Base-by-base conservation (phyloP, 2,329 filamentous ascomycete species). In the Talaromyces sp. region DNA sequence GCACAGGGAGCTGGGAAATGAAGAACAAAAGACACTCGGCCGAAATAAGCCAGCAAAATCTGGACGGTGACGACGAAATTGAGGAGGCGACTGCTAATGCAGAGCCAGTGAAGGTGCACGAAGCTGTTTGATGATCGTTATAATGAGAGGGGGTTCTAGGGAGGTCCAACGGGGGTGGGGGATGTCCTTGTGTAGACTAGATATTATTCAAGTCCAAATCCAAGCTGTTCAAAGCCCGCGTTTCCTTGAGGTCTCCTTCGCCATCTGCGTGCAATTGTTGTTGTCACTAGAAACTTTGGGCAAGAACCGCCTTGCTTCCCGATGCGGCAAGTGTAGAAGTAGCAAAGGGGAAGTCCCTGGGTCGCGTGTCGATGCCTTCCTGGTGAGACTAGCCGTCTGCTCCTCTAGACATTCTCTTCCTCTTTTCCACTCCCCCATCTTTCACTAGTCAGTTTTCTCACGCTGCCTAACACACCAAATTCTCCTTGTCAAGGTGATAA, bases 1-100 rank as follows among this genome's bases (percentile, higher is more conserved):
- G 83, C 50, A 74, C 80, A 19, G 83, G 81, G 0, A 85, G 83
- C 62, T 86, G 84, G 84, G 84, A 86, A 68, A 69, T 86, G 70
- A 76, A 76, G 58, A 65, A 73, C 51, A 66, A 70, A 19, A 69
- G 68, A 68, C 72, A 64, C 66, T 68, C 62, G 55, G 59, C 64
- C 27, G 50, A 65, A 59, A 55, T 58, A 46, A 58, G 64, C 29
- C 63, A 64, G 19, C 58, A 60, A 29, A 62, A 79, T 63, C 78
- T 80, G 62, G 79, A 81, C 58, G 76, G 75, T 8, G 75, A 79
- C 60, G 73, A 73, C 21, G 74, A 77, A 21, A 67, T 71, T 32
- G 70, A 69, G 64, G 64, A 66, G 43, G 66, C 77, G 31, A 72
- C 73, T 61, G 74, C 74, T 66, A 70, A 72, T 68, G 62, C 71